Base-by-base conservation (phyloP, 2,329 filamentous ascomycete species). In the Diaporthe longicolla region DNA sequence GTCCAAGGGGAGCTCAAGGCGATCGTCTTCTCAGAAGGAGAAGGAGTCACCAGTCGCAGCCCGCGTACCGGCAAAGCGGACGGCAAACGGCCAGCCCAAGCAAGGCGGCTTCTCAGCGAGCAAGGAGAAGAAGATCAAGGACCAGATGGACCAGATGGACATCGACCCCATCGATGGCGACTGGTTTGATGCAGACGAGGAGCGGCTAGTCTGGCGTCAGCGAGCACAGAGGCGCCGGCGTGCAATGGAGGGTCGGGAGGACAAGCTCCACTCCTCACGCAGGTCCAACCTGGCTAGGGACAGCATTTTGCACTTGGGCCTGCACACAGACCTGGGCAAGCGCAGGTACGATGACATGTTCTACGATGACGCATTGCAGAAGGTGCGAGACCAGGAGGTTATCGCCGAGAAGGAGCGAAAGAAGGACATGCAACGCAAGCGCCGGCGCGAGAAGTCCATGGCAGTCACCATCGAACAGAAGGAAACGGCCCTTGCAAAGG, bases 361-460 rank as follows among this genome's bases (percentile, higher is more conserved):
- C 81, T 95, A 95, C 80, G 90, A 94, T 24, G 92, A 93, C 54
- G 96, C 97, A 1, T 89, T 96, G 74, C 90, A 93, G 70, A 93
- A 98, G 79, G 96, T 98, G 2, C 94, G 97, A 77, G 93, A 95
- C 76, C 94, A 95, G 77, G 96, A 98, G 82, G 88, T 98, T 10
- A 93, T 93, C 75, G 95, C 96, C 75, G 97, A 99, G 83, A 99
- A 99, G 85, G 97, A 99, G 84, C 94, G 97, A 77, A 99, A 99
- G 87, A 99, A 99, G 86, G 97, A 99, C 81, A 98, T 99, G 95
- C 97, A 99, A 82, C 93, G 97, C 76, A 99, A 98, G 86, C 91
- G 97, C 75, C 93, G 97, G 57, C 93, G 97, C 24, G 96, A 98
- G 82, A 98, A 98, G 86, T 97, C 96, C 6, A 95, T 98, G 88